Conservation (phyloP, 2,329 filamentous ascomycete species). For the Neonectria magnoliae region DNA sequence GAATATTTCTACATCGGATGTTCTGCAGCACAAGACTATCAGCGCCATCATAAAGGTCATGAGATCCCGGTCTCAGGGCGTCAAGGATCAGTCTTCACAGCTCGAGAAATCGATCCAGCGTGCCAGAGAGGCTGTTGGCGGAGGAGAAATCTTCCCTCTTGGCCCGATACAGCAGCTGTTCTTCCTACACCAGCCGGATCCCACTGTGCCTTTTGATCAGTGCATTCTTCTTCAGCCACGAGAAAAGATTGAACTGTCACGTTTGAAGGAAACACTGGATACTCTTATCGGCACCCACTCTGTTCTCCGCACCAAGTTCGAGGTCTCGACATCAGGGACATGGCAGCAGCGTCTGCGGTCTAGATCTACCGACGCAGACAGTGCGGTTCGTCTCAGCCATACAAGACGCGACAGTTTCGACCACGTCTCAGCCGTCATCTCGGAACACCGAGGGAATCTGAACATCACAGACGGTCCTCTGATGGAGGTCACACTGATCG, state of each 20-base stretch:
- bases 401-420: slow-evolving; percentile 8
- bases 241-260: too few species aligned
- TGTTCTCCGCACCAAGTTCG: too few species aligned
- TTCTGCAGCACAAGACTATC: slow-evolving; percentile 19
- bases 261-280: slow-evolving; percentile 1
- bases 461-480: slow-evolving; percentile 8
- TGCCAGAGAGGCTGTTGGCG: not conserved
- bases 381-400: slow-evolving; percentile 4
- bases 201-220: slow-evolving; percentile 15
- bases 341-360: not conserved
- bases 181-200: slow-evolving; percentile 17
- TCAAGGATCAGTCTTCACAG: not conserved
- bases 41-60: not conserved
- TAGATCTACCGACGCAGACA: not conserved
- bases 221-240: slow-evolving; percentile 13
- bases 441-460: slow-evolving; percentile 9
- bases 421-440: slow-evolving; percentile 8
- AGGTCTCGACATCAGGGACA: too few species aligned
- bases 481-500: slow-evolving; percentile 9
- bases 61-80: not conserved
- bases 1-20: slow-evolving; percentile 13
- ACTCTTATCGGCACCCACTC: too few species aligned
- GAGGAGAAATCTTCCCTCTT: not conserved
- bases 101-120: not conserved
- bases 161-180: slow-evolving; percentile 22